phyloP scores from a whole-genome alignment of 805 yeast genomes.

The Ogataea polymorpha region DNA sequence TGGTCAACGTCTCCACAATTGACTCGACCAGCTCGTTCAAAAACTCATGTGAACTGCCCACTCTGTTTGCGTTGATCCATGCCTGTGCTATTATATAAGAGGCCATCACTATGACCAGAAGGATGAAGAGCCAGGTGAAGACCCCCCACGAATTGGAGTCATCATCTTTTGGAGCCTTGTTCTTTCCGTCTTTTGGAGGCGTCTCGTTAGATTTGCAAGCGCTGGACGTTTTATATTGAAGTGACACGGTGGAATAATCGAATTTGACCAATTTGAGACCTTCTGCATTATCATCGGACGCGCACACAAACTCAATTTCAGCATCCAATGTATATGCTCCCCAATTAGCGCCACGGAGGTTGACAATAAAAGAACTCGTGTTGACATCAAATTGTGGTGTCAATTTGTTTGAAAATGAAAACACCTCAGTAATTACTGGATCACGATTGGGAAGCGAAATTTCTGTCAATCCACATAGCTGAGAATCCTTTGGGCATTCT shows the following conservation, averaged over 20 bases:
- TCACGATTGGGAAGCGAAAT: slow-evolving; percentile 49
- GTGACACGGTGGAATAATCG: slow-evolving; percentile 35
- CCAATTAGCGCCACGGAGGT: slow-evolving; percentile 61
- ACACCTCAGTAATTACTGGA: slow-evolving; percentile 54
- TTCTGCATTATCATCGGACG: slow-evolving; percentile 26
- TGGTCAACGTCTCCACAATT: slow-evolving; percentile 51
- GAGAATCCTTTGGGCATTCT: slow-evolving; percentile 68
- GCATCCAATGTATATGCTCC: slow-evolving; percentile 57
- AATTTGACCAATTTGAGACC: slow-evolving; percentile 35
- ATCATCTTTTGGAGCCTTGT: slow-evolving; percentile 28
- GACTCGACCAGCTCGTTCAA: slow-evolving; percentile 72
- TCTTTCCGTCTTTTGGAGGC: slow-evolving; percentile 29
- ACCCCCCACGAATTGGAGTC: slow-evolving; percentile 67
- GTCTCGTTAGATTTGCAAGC: slow-evolving; percentile 36
- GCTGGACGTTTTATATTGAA: slow-evolving; percentile 34
- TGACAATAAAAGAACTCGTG: slow-evolving; percentile 34
- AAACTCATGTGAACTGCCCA: slow-evolving; percentile 67
- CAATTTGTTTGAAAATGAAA: slow-evolving; percentile 50
- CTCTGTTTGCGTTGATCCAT: slow-evolving; percentile 64
- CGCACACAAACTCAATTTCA: slow-evolving; percentile 46
- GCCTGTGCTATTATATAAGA: slow-evolving; percentile 72
- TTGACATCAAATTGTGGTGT: slow-evolving; percentile 32
- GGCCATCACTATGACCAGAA: slow-evolving; percentile 65
- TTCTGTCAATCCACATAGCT: slow-evolving; percentile 71
- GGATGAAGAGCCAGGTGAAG: slow-evolving; percentile 77